Evolutionary conservation across 768 basidiomycete genomes (phyloP).

Genomic region (Wakefieldia striispora): DNA sequence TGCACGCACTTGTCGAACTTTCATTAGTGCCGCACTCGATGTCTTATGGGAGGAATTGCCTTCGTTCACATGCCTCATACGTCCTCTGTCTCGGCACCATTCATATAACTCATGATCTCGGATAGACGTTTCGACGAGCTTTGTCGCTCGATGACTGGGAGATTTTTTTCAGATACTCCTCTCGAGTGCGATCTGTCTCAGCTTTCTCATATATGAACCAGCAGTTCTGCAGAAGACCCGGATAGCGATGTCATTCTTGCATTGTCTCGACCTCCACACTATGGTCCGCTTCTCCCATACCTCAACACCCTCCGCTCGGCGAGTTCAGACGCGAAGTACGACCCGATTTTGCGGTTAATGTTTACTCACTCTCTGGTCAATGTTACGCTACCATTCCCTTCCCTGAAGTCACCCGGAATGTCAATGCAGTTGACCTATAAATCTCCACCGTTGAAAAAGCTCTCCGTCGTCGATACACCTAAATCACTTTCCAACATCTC

Average conservation of each 20-base stretch:
- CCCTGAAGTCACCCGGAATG: slow-evolving; percentile 14
- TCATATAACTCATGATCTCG: too few relatives aligned
- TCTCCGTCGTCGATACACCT: not conserved
- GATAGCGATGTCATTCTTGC: slow-evolving; percentile 19
- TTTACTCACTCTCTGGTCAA: slow-evolving; percentile 20
- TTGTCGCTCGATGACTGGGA: slow-evolving; percentile 29
- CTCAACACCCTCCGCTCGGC: slow-evolving; percentile 22
- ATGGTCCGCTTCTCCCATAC: slow-evolving; percentile 21
- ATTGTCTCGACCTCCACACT: slow-evolving; percentile 21
- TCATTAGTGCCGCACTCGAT: slow-evolving; percentile 23
- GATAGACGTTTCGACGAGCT: slow-evolving; percentile 23
- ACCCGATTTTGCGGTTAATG: slow-evolving; percentile 19
- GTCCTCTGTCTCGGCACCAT: too few relatives aligned
- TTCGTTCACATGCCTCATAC: slow-evolving; percentile 23
- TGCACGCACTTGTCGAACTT: slow-evolving; percentile 26
- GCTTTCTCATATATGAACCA: not conserved
- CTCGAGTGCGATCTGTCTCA: slow-evolving; percentile 17
- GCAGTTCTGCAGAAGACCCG: not conserved
- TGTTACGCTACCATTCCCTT: slow-evolving; percentile 9
- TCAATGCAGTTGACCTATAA: slow-evolving; percentile 15
- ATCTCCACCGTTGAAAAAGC: slow-evolving; percentile 16
- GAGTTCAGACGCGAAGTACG: slow-evolving; percentile 8
- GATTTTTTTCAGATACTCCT: slow-evolving; percentile 27
- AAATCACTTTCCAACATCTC: too few relatives aligned
- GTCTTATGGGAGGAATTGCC: slow-evolving; percentile 21